Evolutionary conservation across 306 rosid genomes (phyloP), one percentile per base, ranked within the genome.

Genomic region (Cajanus cajan): DNA sequence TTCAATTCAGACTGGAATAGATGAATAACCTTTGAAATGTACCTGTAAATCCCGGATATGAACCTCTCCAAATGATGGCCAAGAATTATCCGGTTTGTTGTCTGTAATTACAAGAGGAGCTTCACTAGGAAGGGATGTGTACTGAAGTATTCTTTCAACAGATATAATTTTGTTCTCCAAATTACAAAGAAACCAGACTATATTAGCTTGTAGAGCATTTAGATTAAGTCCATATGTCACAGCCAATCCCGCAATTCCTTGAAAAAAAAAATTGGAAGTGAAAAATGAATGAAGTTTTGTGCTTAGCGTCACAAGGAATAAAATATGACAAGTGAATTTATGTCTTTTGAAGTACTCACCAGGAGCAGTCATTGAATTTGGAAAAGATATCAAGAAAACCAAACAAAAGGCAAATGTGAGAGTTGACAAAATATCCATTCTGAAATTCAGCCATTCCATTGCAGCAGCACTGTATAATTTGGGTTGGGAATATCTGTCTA

Each of bases 101-200:
- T 87, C 89, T 77, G 90, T 87, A 1, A 86, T 73, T 0, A 89
- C 86, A 51, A 91, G 86, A 47, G 96, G 94, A 74, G 98, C 97
- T 83, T 94, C 98, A 73, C 90, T 87, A 13, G 94, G 88, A 48
- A 89, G 75, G 19, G 64, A 74, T 55, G 96, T 82, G 79, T 91
- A 91, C 58, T 94, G 98, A 81, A 91, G 72, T 76, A 93, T 80
- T 84, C 95, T 88, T 83, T 93, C 98, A 5, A 91, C 96, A 7
- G 98, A 93, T 88, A 93, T 91, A 34, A 93, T 93, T 79, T 78
- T 93, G 78, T 87, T 91, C 89, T 93, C 97, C 88, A 90, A 51
- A 39, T 73, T 81, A 80, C 97, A 91, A 82, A 91, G 87, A 45
- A 8, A 50, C 91, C 88, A 76, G 62, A 90, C 83, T 24, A 91